Base-by-base conservation (phyloP, 495 filamentous ascomycete genomes). In the Neurospora sp. region DNA sequence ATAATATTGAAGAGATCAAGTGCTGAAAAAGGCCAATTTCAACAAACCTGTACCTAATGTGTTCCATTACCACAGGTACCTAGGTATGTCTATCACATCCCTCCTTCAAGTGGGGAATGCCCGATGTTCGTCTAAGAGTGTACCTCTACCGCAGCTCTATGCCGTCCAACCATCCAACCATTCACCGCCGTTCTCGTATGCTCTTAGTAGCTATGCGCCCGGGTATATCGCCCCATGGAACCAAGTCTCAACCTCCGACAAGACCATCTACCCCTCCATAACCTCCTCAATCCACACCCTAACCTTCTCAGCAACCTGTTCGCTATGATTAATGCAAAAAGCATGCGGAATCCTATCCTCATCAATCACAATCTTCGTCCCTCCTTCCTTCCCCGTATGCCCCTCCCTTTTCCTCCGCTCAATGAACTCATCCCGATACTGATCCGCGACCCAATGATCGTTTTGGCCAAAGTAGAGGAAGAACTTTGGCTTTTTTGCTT, bases 371-470 rank as follows among this genome's bases (percentile, higher is more conserved):
- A 96, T 91, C 72, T 76, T 83, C 14, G 91, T 89, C 72, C 90
- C n/a, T 39, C 71, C 68, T 35, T 78, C 77, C 41, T 82, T 79
- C n/a, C 73, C 75, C 31, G 39, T 42, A 31, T 70, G 77, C 39
- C 76, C 74, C 71, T 80, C 77, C 70, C 75, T 75, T 70, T 75
- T 78, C 70, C 90, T 78, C 4, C 85, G 65, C 35, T 81, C 83
- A 74, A 97, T 91, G 71, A 97, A 88, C 69, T 86, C 88, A 77
- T 97, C 92, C 41, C 95, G 83, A 46, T 91, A 90, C 79, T 87
- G 81, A 71, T 92, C 83, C 1, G 91, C 91, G 35, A 98, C 93
- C 94, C 94, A 97, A 76, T 91, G 86, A 76, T 98, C 94, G 75
- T 85, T 76, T 42, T 88, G 77, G 3, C 88, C 94, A 82, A 94